Base-by-base conservation (phyloP, 2,329 filamentous ascomycete species). In the Huntiella savannae region DNA sequence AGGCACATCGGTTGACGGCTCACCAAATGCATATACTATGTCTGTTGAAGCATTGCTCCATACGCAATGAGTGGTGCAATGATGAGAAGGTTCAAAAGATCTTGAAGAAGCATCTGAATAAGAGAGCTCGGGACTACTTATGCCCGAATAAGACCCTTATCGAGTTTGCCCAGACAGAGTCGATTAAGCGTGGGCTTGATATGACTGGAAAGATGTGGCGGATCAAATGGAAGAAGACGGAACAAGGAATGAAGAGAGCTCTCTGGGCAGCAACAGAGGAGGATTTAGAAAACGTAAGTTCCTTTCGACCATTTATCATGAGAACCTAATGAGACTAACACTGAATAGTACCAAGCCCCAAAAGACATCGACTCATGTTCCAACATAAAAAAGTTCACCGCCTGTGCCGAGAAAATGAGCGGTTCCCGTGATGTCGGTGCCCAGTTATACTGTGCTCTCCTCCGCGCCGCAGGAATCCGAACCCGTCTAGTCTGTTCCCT, bases 391-490 rank as follows among this genome's bases (percentile, higher is more conserved):
- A 84, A 92, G 52, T 96, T 96, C 54, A 68, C 71, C 3, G 67
- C 68, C 34, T 78, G 82, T 28, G 84, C 87, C 0, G 70, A 66
- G 50, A 72, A 63, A 4, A 61, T 93, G 13, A 67, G 77, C 52
- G 92, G 88, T 0, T 96, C 88, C 6, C 75, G 87, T 52, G 91
- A 98, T 59, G 69, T 92, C 7, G 91, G 87, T 1, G 82, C 85
- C 1, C 87, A 96, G 58, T 60, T 98, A 0, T 94, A 92, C 55
- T 96, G 91, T 59, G 82, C 87, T 2, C 62, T 96, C 32, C 68
- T 98, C 3, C 77, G 91, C 13, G 74, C 77, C n/a, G 75, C 72
- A n/a, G 86, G 84, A 2, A 75, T 96, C 5, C 76, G 85, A 52
- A 70, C 83, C 4, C 73, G 91, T 10, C 68, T 98, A 4, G 82